Evolutionary conservation across 179 eudicot species (phyloP).

Genomic region (Dionaea muscipula): DNA sequence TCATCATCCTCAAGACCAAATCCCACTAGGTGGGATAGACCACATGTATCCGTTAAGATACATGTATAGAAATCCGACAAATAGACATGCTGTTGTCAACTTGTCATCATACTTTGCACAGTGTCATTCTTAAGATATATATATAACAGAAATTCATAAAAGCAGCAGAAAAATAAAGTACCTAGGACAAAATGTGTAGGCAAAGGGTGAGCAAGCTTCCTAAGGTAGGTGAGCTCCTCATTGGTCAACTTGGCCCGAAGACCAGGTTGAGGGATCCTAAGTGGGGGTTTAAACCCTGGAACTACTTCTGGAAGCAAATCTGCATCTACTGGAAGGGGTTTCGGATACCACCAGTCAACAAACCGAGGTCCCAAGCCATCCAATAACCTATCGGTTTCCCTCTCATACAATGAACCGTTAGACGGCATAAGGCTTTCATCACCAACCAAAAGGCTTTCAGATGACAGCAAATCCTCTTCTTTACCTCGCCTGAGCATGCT

Average conservation of each 20-base stretch:
- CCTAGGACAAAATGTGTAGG: slow-evolving; percentile 97
- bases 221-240: slow-evolving; percentile 75
- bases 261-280: slow-evolving; percentile 59
- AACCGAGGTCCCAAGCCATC: slow-evolving; percentile 94
- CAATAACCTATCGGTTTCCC: slow-evolving; percentile 83
- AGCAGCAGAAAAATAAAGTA: slow-evolving; percentile 18
- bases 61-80: too few species aligned
- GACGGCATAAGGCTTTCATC: slow-evolving; percentile 15
- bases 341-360: slow-evolving; percentile 93
- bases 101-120: too few species aligned
- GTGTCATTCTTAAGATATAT: too few species aligned
- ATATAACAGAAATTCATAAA: not conserved
- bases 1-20: too few species aligned
- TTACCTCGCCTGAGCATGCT: not conserved
- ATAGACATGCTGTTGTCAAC: too few species aligned
- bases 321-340: slow-evolving; percentile 91
- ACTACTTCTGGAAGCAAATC: slow-evolving; percentile 77
- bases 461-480: slow-evolving; percentile 13
- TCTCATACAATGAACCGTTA: slow-evolving; percentile 52
- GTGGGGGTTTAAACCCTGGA: slow-evolving; percentile 72
- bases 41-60: too few species aligned
- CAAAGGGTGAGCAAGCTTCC: slow-evolving; percentile 73
- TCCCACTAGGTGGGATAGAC: too few species aligned
- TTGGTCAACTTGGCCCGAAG: slow-evolving; percentile 54
- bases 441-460: slow-evolving; percentile 12